These are phyloP conservation scores for Pseudogymnoascus sp. DNA, from an alignment of 2,329 filamentous ascomycete species.

Conservation along the genomic window DNA sequence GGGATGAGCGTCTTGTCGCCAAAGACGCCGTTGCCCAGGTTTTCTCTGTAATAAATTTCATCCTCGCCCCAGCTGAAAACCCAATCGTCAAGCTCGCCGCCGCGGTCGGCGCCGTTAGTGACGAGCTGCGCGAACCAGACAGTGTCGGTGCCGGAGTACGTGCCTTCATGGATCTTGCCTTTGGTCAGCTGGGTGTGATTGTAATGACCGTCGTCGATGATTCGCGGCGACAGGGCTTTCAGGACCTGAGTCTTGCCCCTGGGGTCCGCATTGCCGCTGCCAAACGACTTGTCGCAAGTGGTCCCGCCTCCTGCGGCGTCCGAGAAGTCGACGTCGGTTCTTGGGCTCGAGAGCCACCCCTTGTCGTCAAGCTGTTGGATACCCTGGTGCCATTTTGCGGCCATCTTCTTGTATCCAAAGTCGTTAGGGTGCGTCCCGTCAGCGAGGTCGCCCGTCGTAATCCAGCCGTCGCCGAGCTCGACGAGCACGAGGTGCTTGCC, in stretches of 20 bases:
- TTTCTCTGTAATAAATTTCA: background rate
- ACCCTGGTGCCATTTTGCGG: constrained; percentile 13
- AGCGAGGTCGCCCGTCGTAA: constrained; percentile 13
- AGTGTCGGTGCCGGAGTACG: background rate
- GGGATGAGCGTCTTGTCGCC: background rate
- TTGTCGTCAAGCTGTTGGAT: constrained; percentile 10
- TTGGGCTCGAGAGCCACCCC: background rate
- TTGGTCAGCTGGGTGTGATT: background rate
- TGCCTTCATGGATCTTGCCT: background rate
- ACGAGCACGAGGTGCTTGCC: constrained; percentile 16
- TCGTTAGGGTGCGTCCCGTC: constrained; percentile 22
- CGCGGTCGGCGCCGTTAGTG: background rate
- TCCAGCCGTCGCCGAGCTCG: background rate
- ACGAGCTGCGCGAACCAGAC: background rate
- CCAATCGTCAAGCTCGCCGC: background rate
- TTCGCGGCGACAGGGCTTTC: background rate
- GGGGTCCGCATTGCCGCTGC: background rate
- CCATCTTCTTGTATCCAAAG: constrained; percentile 21
- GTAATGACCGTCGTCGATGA: background rate
- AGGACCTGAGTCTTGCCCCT: background rate
- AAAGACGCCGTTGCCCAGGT: background rate
- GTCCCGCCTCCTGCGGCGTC: background rate
- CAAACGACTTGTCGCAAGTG: background rate
- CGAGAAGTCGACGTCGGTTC: background rate
- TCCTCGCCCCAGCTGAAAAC: background rate